phyloP scores from a whole-genome alignment of 805 yeast genomes.

The Ogataea methanolica region DNA sequence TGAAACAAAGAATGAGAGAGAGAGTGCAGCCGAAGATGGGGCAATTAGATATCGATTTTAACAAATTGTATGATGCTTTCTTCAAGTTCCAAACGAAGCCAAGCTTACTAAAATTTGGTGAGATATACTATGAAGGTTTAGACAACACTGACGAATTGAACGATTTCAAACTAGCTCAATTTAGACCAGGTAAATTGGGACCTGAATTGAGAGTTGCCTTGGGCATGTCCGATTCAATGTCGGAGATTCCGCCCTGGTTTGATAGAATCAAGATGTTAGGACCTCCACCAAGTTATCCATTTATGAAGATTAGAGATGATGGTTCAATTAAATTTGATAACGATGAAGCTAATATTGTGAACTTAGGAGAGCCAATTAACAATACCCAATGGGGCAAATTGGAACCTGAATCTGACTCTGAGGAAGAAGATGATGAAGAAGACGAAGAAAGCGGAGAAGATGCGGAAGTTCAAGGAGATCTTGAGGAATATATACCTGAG shows the following conservation, averaged over 20 bases:
- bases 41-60: slow-evolving; percentile 78
- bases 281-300: slow-evolving; percentile 78
- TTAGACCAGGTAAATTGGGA: slow-evolving; percentile 66
- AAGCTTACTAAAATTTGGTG: slow-evolving; percentile 62
- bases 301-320: slow-evolving; percentile 42
- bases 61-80: slow-evolving; percentile 77
- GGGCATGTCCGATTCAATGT: slow-evolving; percentile 45
- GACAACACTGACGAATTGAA: slow-evolving; percentile 33
- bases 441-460: slow-evolving; percentile 24
- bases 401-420: slow-evolving; percentile 31
- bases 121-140: slow-evolving; percentile 69
- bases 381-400: slow-evolving; percentile 29
- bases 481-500: slow-evolving; percentile 21
- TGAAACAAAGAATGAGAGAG: slow-evolving; percentile 74
- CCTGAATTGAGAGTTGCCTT: slow-evolving; percentile 59
- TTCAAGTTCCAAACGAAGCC: slow-evolving; percentile 80
- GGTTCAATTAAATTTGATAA: slow-evolving; percentile 31
- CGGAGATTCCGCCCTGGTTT: slow-evolving; percentile 75
- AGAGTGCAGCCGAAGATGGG: slow-evolving; percentile 89
- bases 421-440: slow-evolving; percentile 29
- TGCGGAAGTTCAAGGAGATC: slow-evolving; percentile 22
- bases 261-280: slow-evolving; percentile 64
- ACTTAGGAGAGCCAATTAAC: slow-evolving; percentile 23
- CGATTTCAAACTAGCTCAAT: slow-evolving; percentile 30
- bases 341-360: slow-evolving; percentile 8